Base-by-base conservation (phyloP, 139 green algal genomes). In the Chlamydomonas applanata region DNA sequence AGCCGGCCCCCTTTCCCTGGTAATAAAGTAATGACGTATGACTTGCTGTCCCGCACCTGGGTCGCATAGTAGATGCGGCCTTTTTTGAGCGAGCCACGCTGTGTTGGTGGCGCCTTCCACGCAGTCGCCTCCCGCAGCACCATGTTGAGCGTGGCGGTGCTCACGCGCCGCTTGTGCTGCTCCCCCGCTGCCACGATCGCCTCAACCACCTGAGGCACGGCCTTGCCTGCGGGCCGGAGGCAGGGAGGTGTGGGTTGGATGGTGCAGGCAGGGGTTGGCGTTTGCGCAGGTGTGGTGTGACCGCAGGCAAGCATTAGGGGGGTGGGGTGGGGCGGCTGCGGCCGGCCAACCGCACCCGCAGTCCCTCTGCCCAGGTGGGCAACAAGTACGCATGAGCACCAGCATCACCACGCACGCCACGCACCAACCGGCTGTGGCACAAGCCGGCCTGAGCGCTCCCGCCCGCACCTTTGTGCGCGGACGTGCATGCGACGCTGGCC, bases 21-120 rank as follows among this genome's bases (percentile, higher is more conserved):
- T n/a, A n/a, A n/a, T n/a, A n/a, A n/a, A n/a, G n/a, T n/a, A n/a
- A n/a, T n/a, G n/a, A n/a, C n/a, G n/a, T n/a, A n/a, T n/a, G n/a
- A n/a, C n/a, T n/a, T n/a, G n/a, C n/a, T n/a, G n/a, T 49, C 11
- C 7, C 52, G 4, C 54, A 80, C 83, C 85, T 95, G 90, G 2
- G 94, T 99, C 44, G 85, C 94, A 62, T 99, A 99, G 78, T 98
- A 99, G 32, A 99, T 87, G 27, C 85, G 69, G 17, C 93, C 89
- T 77, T 91, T 89, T 24, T 79, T 71, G n/a, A 73, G 59, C 25
- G 67, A 81, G 70, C 82, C 73, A 3, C 74, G 72, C 65, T 83
- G 79, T 13, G 73, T 83, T 34, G 93, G 92, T 22, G 92, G 92
- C 22, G 81, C 68, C 67, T 92, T 90, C 89, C 89, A 97, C 20